A percentile compares a stretch with the other conserved stretches of the same genome.
Evolutionary conservation across 225 moss, liverwort and hornwort species (phyloP).

Genomic region (Pleurozium schreberi): DNA sequence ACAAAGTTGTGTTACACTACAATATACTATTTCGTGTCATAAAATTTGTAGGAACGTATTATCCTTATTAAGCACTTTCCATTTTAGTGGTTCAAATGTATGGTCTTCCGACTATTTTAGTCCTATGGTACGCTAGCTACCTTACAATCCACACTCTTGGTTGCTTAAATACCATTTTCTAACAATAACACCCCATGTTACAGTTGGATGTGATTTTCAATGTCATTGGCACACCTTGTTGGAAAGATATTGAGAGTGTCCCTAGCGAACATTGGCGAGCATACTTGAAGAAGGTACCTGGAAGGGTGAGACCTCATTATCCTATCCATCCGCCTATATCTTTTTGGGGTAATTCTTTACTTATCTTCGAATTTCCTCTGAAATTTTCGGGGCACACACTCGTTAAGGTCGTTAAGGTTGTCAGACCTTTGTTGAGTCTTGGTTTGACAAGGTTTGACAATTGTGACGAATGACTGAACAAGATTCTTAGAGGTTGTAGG

Average conservation of each 20-base stretch:
- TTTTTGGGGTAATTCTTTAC: background rate
- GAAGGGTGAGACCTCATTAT: conserved; percentile 43
- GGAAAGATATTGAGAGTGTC: conserved; percentile 92
- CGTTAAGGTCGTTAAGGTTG: background rate
- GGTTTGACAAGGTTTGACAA: background rate
- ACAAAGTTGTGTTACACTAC: background rate
- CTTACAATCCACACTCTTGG: background rate
- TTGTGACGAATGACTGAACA: background rate
- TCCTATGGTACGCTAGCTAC: background rate
- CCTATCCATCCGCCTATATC: background rate
- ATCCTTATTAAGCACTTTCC: background rate
- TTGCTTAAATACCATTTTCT: background rate
- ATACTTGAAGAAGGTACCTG: conserved; percentile 81
- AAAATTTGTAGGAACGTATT: background rate
- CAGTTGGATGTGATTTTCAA: conserved; percentile 94
- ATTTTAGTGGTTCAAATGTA: background rate
- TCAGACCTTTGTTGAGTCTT: background rate
- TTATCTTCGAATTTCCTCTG: background rate
- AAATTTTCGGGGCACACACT: background rate
- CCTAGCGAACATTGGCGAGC: conserved; percentile 81
- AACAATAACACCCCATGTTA: background rate
- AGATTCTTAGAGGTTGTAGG: background rate
- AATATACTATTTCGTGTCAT: background rate
- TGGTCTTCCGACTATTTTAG: background rate
- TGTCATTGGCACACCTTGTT: conserved; percentile 90